These are phyloP conservation scores for Peronosclerospora sorghi DNA, from an alignment of 352 stramenopile species.

Conservation along the genomic window DNA sequence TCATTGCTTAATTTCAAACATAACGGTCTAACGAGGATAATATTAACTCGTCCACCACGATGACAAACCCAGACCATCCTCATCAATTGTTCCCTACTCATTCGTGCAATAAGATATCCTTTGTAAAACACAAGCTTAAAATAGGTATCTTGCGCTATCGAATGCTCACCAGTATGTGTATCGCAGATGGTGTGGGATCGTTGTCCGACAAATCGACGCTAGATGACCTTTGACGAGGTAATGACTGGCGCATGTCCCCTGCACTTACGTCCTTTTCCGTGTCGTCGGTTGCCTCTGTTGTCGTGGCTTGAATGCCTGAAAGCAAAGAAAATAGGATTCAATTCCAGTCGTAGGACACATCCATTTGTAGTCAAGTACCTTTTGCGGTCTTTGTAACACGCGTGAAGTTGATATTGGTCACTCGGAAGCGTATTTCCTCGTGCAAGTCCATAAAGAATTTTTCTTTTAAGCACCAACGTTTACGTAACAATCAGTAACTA, in stretches of 20 bases:
- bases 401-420: constrained; percentile 86
- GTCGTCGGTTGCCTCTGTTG: constrained; percentile 72
- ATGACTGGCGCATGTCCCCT: constrained; percentile 58
- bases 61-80: constrained; percentile 71
- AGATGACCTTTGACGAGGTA: constrained; percentile 61
- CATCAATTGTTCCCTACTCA: constrained; percentile 76
- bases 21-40: neutral
- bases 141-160: too few relatives aligned
- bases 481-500: neutral
- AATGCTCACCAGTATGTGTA: constrained; percentile 65
- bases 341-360: too few relatives aligned
- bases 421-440: constrained; percentile 78
- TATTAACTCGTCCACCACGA: constrained; percentile 64
- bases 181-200: constrained; percentile 70
- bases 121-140: neutral
- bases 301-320: constrained; percentile 75
- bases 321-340: constrained; percentile 1
- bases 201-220: constrained; percentile 78
- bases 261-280: constrained; percentile 27
- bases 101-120: neutral
- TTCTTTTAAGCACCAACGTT: constrained; percentile 8
- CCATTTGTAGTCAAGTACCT: constrained; percentile 17
- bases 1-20: constrained; percentile 5
- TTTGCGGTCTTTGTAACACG: constrained; percentile 81
- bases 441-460: constrained; percentile 86